These are phyloP conservation scores for Pseudocercospora pini-densiflorae DNA, from an alignment of 2,329 filamentous ascomycete species.

Conservation along the genomic window DNA sequence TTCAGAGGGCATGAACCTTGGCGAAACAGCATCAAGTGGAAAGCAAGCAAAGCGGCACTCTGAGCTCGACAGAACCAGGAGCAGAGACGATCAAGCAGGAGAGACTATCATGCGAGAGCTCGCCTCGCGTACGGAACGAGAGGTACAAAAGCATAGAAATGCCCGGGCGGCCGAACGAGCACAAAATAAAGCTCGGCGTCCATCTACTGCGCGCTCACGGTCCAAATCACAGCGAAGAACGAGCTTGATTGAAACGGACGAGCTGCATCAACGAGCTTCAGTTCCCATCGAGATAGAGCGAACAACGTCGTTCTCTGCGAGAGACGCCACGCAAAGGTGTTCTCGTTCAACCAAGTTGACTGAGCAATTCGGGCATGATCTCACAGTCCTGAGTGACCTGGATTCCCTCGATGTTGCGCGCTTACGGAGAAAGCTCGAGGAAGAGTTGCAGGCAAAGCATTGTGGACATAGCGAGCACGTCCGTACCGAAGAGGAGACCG, in stretches of 20 bases:
- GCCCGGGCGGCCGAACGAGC: constrained; percentile 5
- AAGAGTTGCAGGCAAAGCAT: constrained; percentile 44
- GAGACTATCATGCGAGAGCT: constrained; percentile 27
- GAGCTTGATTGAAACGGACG: background rate
- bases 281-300: constrained; percentile 24
- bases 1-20: constrained; percentile 14
- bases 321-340: constrained; percentile 27
- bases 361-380: constrained; percentile 36
- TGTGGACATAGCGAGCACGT: constrained; percentile 7
- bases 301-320: constrained; percentile 28
- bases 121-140: constrained; percentile 35
- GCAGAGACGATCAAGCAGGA: constrained; percentile 20
- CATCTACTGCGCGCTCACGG: constrained; percentile 20
- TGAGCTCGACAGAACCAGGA: constrained; percentile 14
- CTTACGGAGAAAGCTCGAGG: constrained; percentile 60
- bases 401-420: constrained; percentile 58
- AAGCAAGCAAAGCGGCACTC: background rate
- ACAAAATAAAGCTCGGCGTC: background rate
- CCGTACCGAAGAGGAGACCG: constrained; percentile 29
- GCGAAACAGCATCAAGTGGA: background rate
- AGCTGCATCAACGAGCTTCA: constrained; percentile 23
- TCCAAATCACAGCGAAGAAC: constrained; percentile 28
- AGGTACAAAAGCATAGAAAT: constrained; percentile 32
- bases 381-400: constrained; percentile 61
- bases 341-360: constrained; percentile 14